Conservation (phyloP, 441 rosid species). For the Euphorbia celastroides region DNA sequence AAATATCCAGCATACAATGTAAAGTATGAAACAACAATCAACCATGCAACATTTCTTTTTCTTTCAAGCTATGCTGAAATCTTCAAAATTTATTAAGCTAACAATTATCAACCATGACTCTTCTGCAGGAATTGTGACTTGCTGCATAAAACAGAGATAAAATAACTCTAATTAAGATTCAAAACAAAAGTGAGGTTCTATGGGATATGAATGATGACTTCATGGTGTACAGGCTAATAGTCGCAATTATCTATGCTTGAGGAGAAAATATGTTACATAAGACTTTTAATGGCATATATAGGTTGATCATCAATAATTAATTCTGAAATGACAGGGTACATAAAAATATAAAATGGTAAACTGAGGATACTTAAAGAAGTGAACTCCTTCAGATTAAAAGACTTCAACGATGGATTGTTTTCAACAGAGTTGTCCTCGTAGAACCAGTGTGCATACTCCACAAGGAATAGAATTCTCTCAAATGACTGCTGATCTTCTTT, state of each 20-base stretch:
- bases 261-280: neutral
- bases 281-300: neutral
- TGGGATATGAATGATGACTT: neutral
- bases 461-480: slow-evolving; percentile 90
- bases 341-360: neutral
- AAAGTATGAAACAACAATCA: neutral
- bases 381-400: slow-evolving; percentile 79
- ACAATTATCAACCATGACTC: no score
- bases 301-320: neutral
- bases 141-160: no score
- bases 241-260: neutral
- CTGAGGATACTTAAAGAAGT: slow-evolving; percentile 79
- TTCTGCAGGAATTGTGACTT: no score
- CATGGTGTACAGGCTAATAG: neutral
- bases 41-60: neutral
- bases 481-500: slow-evolving; percentile 95
- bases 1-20: neutral
- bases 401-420: slow-evolving; percentile 81
- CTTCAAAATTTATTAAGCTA: no score
- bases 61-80: neutral
- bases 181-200: neutral
- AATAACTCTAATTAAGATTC: no score
- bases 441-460: slow-evolving; percentile 96
- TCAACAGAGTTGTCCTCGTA: slow-evolving; percentile 95
- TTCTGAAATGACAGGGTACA: neutral